A percentile compares a stretch with the other conserved stretches of the same genome.
Conservation (phyloP, 2,329 filamentous ascomycete genomes). For the Madurella fahalii region DNA sequence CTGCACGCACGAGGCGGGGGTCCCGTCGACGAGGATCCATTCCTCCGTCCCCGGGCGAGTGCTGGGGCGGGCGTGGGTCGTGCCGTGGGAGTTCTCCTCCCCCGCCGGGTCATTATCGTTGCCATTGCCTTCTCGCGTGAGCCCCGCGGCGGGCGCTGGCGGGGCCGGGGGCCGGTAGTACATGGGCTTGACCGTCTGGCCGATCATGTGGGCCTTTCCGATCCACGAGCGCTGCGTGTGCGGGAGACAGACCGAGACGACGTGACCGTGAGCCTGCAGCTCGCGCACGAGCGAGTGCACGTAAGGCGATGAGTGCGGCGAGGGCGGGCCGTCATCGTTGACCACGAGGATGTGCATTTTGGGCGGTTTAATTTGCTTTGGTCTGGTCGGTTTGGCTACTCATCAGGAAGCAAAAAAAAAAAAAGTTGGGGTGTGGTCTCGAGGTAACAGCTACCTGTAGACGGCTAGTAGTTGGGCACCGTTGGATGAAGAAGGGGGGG, state of each 20-base stretch:
- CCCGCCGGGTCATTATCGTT: slow-evolving; percentile 34
- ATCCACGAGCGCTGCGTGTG: slow-evolving; percentile 96
- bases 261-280: slow-evolving; percentile 71
- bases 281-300: slow-evolving; percentile 68
- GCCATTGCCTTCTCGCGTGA: slow-evolving; percentile 24
- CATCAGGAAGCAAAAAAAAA: not conserved
- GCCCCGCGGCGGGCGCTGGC: slow-evolving; percentile 32
- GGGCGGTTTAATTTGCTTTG: not conserved
- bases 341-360: slow-evolving; percentile 62
- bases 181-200: slow-evolving; percentile 75
- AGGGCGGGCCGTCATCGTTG: slow-evolving; percentile 81
- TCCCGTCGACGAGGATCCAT: slow-evolving; percentile 78
- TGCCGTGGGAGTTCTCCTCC: slow-evolving; percentile 51
- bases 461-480: slow-evolving; percentile 8
- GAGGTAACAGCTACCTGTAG: not conserved
- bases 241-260: slow-evolving; percentile 87
- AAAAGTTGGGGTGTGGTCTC: not conserved
- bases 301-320: slow-evolving; percentile 73
- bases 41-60: slow-evolving; percentile 56
- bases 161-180: slow-evolving; percentile 65
- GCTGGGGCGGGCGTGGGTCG: slow-evolving; percentile 56
- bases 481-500: slow-evolving; percentile 1
- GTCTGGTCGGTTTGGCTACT: not conserved
- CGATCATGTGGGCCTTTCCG: slow-evolving; percentile 94
- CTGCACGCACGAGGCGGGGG: slow-evolving; percentile 75